A percentile compares a stretch with the other conserved stretches of the same genome.
These are phyloP conservation scores for Fraxinus ornus DNA, from an alignment of 305 asterid genomes.

Conservation along the genomic window DNA sequence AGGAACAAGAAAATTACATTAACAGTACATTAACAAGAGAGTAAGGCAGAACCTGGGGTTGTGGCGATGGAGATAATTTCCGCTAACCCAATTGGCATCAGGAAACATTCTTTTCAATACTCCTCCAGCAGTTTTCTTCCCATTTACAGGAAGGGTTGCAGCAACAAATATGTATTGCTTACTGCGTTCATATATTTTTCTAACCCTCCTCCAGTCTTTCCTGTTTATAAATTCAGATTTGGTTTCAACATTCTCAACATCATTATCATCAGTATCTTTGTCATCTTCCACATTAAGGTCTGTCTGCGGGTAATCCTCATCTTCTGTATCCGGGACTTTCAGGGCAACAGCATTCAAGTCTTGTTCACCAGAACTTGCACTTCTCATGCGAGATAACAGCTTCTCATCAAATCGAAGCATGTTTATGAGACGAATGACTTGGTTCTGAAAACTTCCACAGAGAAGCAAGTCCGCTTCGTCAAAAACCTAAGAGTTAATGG, in stretches of 20 bases:
- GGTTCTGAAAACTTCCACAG: conserved; percentile 96
- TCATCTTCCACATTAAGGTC: conserved; percentile 37
- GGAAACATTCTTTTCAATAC: conserved; percentile 80
- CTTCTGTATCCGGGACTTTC: conserved; percentile 39
- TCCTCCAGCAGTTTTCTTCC: conserved; percentile 92
- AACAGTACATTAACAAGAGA: conserved; percentile 7
- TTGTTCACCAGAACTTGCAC: conserved; percentile 28
- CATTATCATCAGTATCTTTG: conserved; percentile 41
- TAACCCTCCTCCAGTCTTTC: conserved; percentile 84
- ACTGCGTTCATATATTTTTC: conserved; percentile 71
- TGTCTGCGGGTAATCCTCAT: conserved; percentile 30
- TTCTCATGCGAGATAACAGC: conserved; percentile 57
- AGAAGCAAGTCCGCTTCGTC: conserved; percentile 98
- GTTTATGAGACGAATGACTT: conserved; percentile 77
- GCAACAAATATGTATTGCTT: conserved; percentile 96
- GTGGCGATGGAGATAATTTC: conserved; percentile 87
- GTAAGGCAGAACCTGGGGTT: conserved; percentile 66
- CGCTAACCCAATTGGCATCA: conserved; percentile 82
- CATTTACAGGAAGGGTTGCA: conserved; percentile 93
- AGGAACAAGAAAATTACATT: conserved; percentile 14
- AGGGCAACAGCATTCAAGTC: conserved; percentile 27
- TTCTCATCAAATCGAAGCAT: conserved; percentile 97
- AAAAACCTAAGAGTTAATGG: conserved; percentile 58
- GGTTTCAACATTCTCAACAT: conserved; percentile 31
- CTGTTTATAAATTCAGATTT: conserved; percentile 38